Evolutionary conservation across 768 basidiomycete species (phyloP).

Genomic region (Solioccasus polychromus): DNA sequence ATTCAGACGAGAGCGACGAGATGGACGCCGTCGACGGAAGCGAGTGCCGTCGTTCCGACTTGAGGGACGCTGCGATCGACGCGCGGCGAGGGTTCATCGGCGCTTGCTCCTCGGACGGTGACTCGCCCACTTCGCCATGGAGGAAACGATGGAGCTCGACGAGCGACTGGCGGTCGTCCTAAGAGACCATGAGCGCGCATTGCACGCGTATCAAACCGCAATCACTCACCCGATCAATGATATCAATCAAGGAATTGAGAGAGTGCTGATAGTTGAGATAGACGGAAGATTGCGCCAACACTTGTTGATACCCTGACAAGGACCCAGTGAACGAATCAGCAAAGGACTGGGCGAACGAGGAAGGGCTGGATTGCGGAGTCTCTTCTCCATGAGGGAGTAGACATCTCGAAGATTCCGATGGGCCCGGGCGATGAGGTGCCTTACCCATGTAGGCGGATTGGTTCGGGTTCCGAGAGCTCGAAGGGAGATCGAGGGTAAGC

Average conservation of each 20-base stretch:
- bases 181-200: slow-evolving; percentile 3
- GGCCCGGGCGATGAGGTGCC: slow-evolving; percentile 48
- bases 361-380: slow-evolving; percentile 16
- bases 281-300: slow-evolving; percentile 41
- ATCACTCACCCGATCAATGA: slow-evolving; percentile 67
- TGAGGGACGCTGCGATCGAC: slow-evolving; percentile 40
- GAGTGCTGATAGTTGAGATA: slow-evolving; percentile 82
- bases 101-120: slow-evolving; percentile 21
- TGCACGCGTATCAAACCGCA: neutral
- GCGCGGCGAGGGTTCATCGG: slow-evolving; percentile 21
- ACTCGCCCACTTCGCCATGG: slow-evolving; percentile 30
- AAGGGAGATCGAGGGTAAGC: slow-evolving; percentile 20
- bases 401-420: slow-evolving; percentile 59
- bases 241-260: slow-evolving; percentile 75
- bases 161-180: slow-evolving; percentile 78
- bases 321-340: slow-evolving; percentile 19
- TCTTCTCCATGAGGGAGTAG: slow-evolving; percentile 40
- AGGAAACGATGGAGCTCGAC: slow-evolving; percentile 73
- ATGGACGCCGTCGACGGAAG: slow-evolving; percentile 64
- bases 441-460: slow-evolving; percentile 49
- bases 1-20: slow-evolving; percentile 56
- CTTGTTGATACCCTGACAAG: slow-evolving; percentile 15
- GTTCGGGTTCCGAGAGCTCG: slow-evolving; percentile 40
- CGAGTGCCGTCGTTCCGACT: slow-evolving; percentile 66
- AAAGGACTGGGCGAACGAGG: slow-evolving; percentile 19